These are phyloP conservation scores for Anacardium occidentale DNA, from an alignment of 345 rosid species.

Conservation along the genomic window DNA sequence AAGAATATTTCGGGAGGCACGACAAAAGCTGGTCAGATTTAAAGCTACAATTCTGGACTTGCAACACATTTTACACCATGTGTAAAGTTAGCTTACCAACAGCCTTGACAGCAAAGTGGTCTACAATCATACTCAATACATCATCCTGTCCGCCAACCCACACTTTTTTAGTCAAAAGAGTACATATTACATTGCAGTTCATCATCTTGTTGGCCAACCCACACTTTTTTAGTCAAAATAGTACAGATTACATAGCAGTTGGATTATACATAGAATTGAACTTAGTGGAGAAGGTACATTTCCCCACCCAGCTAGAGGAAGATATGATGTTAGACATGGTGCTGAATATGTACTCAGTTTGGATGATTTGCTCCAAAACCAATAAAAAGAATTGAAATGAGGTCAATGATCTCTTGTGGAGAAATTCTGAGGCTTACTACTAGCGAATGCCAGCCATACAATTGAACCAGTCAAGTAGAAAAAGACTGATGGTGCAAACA, in stretches of 20 bases:
- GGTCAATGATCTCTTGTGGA: constrained; percentile 39
- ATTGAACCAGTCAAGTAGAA: constrained; percentile 89
- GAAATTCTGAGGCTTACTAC: constrained; percentile 84
- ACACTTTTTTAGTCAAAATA: background rate
- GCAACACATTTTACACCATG: background rate
- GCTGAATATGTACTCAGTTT: constrained; percentile 5
- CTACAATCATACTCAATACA: constrained; percentile 7
- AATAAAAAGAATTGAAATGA: background rate
- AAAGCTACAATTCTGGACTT: constrained; percentile 7
- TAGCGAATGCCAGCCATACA: constrained; percentile 84
- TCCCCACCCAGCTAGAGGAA: constrained; percentile 5
- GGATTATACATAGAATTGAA: no score
- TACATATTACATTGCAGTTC: background rate
- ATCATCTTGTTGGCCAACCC: constrained; percentile 19
- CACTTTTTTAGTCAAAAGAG: background rate
- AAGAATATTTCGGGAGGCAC: background rate
- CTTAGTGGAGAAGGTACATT: constrained; percentile 8
- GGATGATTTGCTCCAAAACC: constrained; percentile 11
- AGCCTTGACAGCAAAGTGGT: background rate
- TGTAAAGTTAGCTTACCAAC: background rate
- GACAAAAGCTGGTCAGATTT: background rate
- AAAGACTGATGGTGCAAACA: constrained; percentile 88
- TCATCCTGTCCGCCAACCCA: constrained; percentile 16
- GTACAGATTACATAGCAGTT: background rate
- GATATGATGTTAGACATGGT: constrained; percentile 10